A percentile compares a stretch with the other conserved stretches of the same genome.
phyloP scores from a whole-genome alignment of 345 rosid genomes.

The Citrus cavaleriei region DNA sequence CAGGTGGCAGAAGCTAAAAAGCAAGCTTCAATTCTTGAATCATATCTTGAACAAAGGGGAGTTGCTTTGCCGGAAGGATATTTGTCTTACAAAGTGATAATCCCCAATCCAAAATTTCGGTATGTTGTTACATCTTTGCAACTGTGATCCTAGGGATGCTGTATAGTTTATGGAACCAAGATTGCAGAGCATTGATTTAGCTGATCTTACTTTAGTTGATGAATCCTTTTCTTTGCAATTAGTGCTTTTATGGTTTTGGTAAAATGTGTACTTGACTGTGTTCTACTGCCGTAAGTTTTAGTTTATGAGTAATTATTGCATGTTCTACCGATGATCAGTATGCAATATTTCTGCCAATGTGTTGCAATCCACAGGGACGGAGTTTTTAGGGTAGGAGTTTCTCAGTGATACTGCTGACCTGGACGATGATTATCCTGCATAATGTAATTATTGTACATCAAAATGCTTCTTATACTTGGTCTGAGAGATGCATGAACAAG shows the following conservation, averaged over 20 bases:
- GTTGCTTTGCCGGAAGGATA: slow-evolving; percentile 72
- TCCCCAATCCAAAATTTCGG: slow-evolving; percentile 88
- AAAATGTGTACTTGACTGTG: neutral
- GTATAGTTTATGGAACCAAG: neutral
- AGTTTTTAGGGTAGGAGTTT: neutral
- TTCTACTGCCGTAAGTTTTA: neutral
- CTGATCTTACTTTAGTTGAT: neutral
- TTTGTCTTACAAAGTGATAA: slow-evolving; percentile 73
- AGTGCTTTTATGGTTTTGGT: neutral
- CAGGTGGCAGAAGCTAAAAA: slow-evolving; percentile 62
- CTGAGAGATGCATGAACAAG: neutral
- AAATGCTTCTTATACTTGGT: neutral
- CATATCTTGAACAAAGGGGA: slow-evolving; percentile 90
- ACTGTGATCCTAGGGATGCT: neutral
- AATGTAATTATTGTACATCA: neutral
- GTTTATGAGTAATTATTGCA: neutral
- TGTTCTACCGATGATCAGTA: neutral
- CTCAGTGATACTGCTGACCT: neutral
- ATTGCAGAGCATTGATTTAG: neutral
- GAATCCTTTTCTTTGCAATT: neutral
- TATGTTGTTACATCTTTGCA: slow-evolving; percentile 22
- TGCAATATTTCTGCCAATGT: neutral
- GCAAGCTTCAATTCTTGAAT: slow-evolving; percentile 69
- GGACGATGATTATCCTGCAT: neutral
- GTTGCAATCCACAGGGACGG: neutral